These are phyloP conservation scores for Porodaedalea pini DNA, from an alignment of 1,284 basidiomycete species.

Conservation along the genomic window DNA sequence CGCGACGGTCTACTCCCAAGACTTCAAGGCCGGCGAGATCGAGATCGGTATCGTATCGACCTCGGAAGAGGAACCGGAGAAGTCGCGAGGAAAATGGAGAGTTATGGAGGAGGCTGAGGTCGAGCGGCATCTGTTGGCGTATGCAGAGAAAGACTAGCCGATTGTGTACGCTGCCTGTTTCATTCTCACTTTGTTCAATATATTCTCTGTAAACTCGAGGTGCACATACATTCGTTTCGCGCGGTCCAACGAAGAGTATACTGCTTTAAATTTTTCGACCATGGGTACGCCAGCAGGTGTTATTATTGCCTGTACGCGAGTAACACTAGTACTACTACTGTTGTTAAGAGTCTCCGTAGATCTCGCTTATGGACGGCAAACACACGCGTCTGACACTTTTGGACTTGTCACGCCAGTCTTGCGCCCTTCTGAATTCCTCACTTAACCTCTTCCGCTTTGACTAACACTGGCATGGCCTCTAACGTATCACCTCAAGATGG, in stretches of 20 bases:
- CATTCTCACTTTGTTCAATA: neutral
- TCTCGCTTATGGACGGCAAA: no score
- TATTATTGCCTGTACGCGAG: no score
- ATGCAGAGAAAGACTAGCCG: conserved; percentile 92
- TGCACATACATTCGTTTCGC: no score
- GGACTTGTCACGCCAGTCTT: no score
- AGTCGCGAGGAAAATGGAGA: conserved; percentile 75
- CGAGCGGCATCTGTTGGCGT: conserved; percentile 81
- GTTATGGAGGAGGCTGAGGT: conserved; percentile 83
- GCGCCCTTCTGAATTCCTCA: neutral
- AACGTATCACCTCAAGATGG: neutral
- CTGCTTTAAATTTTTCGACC: no score
- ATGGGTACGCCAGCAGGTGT: no score
- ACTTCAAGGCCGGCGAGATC: conserved; percentile 89
- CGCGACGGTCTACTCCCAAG: conserved; percentile 89
- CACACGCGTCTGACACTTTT: no score
- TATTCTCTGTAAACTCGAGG: neutral
- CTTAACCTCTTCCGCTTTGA: neutral
- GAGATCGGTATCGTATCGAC: conserved; percentile 83
- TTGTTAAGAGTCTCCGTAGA: no score
- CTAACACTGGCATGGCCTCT: neutral
- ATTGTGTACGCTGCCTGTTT: neutral
- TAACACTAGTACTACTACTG: no score
- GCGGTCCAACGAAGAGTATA: no score
- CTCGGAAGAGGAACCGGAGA: conserved; percentile 60